Conservation (phyloP, 2,329 filamentous ascomycete genomes). For the Paecilomyces sp. region DNA sequence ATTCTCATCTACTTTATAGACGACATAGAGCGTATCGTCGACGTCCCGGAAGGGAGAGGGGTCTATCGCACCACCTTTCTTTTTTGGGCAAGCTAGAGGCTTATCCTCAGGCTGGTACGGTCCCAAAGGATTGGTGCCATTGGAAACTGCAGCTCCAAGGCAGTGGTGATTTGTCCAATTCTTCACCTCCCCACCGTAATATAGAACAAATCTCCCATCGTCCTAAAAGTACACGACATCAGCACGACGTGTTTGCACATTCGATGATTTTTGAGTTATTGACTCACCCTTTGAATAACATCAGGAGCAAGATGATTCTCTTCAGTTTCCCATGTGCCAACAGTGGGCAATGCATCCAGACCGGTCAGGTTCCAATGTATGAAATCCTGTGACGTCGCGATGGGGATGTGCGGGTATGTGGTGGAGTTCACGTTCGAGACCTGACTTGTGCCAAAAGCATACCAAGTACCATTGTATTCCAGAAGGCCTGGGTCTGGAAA, state of each 20-base stretch:
- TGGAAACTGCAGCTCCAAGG: conserved; percentile 47
- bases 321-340: conserved; percentile 46
- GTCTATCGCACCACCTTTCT: conserved; percentile 55
- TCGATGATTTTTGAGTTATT: neutral
- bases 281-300: conserved; percentile 40
- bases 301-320: conserved; percentile 56
- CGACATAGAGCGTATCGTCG: conserved; percentile 48
- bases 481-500: conserved; percentile 24
- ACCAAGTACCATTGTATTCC: conserved; percentile 25
- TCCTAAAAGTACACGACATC: conserved; percentile 10
- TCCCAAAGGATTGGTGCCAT: conserved; percentile 14
- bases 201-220: conserved; percentile 49
- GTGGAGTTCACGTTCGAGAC: conserved; percentile 7
- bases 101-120: conserved; percentile 43
- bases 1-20: conserved; percentile 61
- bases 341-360: conserved; percentile 45
- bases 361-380: conserved; percentile 39
- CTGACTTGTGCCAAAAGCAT: conserved; percentile 24
- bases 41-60: conserved; percentile 51
- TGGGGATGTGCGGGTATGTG: conserved; percentile 40
- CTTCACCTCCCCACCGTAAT: conserved; percentile 46
- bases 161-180: conserved; percentile 43
- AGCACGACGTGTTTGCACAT: neutral
- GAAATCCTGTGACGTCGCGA: conserved; percentile 44
- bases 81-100: conserved; percentile 46